Evolutionary conservation across 2,329 filamentous ascomycete genomes (phyloP).

Genomic region (Coniochaeta hoffmannii): DNA sequence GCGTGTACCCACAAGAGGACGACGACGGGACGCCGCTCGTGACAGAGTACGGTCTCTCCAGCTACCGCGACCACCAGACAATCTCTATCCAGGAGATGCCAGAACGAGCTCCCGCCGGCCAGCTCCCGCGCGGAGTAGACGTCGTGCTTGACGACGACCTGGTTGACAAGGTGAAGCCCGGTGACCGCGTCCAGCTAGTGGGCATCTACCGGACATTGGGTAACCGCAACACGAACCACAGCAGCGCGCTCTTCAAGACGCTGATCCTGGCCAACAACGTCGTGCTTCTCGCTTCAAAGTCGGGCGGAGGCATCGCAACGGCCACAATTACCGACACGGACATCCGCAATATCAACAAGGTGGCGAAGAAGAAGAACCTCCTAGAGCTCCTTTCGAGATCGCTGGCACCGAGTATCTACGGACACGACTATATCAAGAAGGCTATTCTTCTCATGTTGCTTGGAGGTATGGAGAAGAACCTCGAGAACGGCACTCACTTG

Average conservation of each 20-base stretch:
- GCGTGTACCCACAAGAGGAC: slow-evolving; percentile 90
- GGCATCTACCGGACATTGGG: slow-evolving; percentile 91
- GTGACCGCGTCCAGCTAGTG: slow-evolving; percentile 93
- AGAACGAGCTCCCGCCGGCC: slow-evolving; percentile 87
- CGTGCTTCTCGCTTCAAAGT: slow-evolving; percentile 90
- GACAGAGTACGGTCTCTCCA: slow-evolving; percentile 94
- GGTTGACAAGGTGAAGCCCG: slow-evolving; percentile 90
- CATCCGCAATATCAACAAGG: slow-evolving; percentile 97
- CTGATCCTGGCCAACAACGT: slow-evolving; percentile 91
- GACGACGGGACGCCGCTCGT: slow-evolving; percentile 85
- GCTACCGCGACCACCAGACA: slow-evolving; percentile 93
- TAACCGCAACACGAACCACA: slow-evolving; percentile 85
- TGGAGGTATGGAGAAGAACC: slow-evolving; percentile 95
- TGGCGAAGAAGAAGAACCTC: slow-evolving; percentile 88
- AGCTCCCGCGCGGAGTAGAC: slow-evolving; percentile 90
- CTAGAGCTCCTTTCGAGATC: slow-evolving; percentile 92
- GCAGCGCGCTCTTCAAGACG: slow-evolving; percentile 91
- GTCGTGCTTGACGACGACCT: slow-evolving; percentile 95
- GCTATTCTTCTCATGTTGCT: slow-evolving; percentile 92
- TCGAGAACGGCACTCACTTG: slow-evolving; percentile 95
- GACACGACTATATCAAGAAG: slow-evolving; percentile 96
- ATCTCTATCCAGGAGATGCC: slow-evolving; percentile 99
- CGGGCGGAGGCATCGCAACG: slow-evolving; percentile 86
- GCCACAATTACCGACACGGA: slow-evolving; percentile 92
- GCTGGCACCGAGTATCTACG: slow-evolving; percentile 91